Evolutionary conservation across 1,284 basidiomycete genomes (phyloP).

Genomic region (Ustilago sp.): DNA sequence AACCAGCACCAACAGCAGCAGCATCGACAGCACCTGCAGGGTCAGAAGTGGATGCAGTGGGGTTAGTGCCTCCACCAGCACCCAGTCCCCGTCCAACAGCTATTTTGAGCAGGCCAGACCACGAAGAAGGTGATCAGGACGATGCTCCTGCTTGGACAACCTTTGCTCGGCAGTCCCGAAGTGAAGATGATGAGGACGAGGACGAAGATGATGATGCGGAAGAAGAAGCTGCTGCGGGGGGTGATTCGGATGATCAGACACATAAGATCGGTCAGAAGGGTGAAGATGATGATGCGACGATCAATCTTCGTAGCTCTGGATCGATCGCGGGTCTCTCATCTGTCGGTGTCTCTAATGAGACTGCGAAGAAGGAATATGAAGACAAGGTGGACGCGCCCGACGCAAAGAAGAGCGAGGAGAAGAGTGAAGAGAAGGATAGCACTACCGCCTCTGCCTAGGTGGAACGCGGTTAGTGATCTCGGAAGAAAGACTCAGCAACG

Average conservation of each 20-base stretch:
- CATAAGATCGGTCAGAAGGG: conserved; percentile 18
- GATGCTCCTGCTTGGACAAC: conserved; percentile 30
- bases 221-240: conserved; percentile 11
- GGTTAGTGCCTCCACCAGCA: conserved; percentile 47
- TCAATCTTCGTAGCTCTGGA: conserved; percentile 24
- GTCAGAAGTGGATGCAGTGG: conserved; percentile 30
- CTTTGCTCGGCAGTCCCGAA: conserved; percentile 1
- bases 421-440: background rate
- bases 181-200: background rate
- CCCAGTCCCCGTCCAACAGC: conserved; percentile 46
- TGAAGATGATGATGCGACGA: conserved; percentile 38
- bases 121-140: conserved; percentile 36
- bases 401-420: conserved; percentile 1
- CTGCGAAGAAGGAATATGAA: background rate
- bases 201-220: conserved; percentile 21
- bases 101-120: conserved; percentile 39
- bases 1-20: background rate
- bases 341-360: background rate
- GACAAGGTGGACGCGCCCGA: background rate
- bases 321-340: conserved; percentile 8
- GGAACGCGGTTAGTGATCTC: background rate
- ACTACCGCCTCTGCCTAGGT: background rate
- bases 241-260: conserved; percentile 19
- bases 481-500: background rate
- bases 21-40: background rate